Percentiles rank a stretch among this genome's conserved stretches.
These are phyloP conservation scores for Alternaria sp. DNA, from an alignment of 2,329 filamentous ascomycete species.

Conservation along the genomic window DNA sequence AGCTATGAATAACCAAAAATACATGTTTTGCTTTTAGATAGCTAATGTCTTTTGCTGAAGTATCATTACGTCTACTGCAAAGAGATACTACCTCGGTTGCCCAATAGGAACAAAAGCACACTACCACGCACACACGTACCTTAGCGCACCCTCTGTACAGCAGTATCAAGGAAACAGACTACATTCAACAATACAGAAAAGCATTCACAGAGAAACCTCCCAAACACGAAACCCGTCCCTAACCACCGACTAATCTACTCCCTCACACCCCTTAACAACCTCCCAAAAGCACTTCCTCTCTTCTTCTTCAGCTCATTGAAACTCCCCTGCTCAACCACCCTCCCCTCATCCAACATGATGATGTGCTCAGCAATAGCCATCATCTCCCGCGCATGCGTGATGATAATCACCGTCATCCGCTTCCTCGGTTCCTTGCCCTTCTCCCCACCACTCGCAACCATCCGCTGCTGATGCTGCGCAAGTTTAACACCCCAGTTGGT, in stretches of 20 bases:
- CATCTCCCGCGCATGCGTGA: conserved; percentile 86
- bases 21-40: background rate
- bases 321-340: conserved; percentile 70
- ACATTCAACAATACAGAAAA: background rate
- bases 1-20: background rate
- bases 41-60: background rate
- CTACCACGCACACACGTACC: no score
- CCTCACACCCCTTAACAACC: conserved; percentile 52
- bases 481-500: conserved; percentile 23
- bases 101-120: no score
- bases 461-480: conserved; percentile 5
- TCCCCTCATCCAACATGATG: conserved; percentile 74
- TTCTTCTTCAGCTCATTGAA: conserved; percentile 66
- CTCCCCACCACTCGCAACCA: conserved; percentile 8
- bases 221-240: background rate
- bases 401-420: conserved; percentile 75
- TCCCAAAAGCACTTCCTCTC: conserved; percentile 41
- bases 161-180: background rate
- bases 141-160: background rate
- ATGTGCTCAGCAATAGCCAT: conserved; percentile 81
- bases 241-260: conserved; percentile 2
- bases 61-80: background rate
- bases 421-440: conserved; percentile 27
- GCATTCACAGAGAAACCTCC: background rate
- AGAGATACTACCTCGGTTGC: no score